phyloP scores from a whole-genome alignment of 495 filamentous ascomycete species.

The Chaetomium tenue region DNA sequence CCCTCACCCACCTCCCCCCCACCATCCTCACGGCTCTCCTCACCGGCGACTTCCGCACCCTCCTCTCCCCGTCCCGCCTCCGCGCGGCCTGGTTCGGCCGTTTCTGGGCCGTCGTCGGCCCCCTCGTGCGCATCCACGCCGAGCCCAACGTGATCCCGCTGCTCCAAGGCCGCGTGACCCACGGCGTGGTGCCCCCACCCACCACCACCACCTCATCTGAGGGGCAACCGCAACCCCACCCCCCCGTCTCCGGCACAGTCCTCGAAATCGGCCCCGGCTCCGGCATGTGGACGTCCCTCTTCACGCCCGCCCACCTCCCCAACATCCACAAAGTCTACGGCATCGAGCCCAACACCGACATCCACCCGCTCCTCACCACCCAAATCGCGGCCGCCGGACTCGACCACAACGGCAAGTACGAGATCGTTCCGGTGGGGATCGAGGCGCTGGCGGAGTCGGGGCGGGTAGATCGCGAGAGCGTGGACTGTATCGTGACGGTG shows the following conservation, averaged over 20 bases:
- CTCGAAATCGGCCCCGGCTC: constrained; percentile 52
- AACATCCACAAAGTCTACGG: constrained; percentile 60
- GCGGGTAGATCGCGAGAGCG: constrained; percentile 49
- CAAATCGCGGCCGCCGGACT: constrained; percentile 52
- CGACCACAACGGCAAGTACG: too few species aligned
- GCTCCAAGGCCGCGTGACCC: constrained; percentile 38
- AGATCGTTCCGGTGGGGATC: constrained; percentile 61
- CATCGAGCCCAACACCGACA: constrained; percentile 61
- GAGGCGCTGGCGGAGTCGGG: constrained; percentile 47
- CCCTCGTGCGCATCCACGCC: constrained; percentile 33
- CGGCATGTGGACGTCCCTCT: constrained; percentile 49
- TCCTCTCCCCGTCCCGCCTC: constrained; percentile 39
- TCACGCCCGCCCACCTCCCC: constrained; percentile 18
- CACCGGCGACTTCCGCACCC: constrained; percentile 26
- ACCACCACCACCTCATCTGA: too few species aligned
- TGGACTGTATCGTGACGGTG: constrained; percentile 68
- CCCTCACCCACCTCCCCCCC: constrained; percentile 39
- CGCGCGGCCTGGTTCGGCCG: constrained; percentile 49
- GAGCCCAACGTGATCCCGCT: constrained; percentile 41
- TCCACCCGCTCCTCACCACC: constrained; percentile 52
- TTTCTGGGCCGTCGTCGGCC: constrained; percentile 49
- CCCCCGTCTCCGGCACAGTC: constrained; percentile 38
- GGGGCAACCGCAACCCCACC: constrained; percentile 16
- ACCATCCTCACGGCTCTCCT: constrained; percentile 37
- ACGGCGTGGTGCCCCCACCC: constrained; percentile 24